Percentiles rank a stretch among this genome's conserved stretches.
phyloP scores from a whole-genome alignment of 2,329 filamentous ascomycete genomes.

The Cercospora sesami region DNA sequence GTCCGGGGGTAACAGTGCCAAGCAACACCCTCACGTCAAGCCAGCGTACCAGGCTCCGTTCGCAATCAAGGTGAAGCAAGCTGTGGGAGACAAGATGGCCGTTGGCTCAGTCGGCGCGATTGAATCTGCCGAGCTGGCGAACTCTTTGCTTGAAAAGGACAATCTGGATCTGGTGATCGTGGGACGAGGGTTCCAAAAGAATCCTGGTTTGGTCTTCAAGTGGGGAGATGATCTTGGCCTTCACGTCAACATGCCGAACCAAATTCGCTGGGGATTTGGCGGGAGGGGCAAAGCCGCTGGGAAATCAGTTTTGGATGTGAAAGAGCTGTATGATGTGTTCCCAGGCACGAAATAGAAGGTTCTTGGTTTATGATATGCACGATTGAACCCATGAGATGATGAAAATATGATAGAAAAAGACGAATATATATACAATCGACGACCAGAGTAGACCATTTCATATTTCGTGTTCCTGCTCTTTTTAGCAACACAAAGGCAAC shows the following conservation, averaged over 20 bases:
- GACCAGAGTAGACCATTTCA: not conserved
- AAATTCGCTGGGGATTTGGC: conserved; percentile 64
- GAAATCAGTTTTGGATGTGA: conserved; percentile 27
- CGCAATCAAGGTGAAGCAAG: conserved; percentile 69
- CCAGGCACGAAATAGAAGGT: conserved; percentile 5
- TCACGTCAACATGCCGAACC: conserved; percentile 69
- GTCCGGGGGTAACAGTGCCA: conserved; percentile 70
- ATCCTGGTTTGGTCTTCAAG: conserved; percentile 56
- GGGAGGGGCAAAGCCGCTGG: conserved; percentile 46
- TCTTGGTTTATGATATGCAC: not conserved
- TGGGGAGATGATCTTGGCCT: conserved; percentile 72
- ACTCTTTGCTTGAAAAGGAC: conserved; percentile 55
- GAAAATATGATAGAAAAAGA: not conserved
- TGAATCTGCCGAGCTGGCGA: conserved; percentile 66
- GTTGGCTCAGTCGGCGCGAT: conserved; percentile 77
- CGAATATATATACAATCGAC: not conserved
- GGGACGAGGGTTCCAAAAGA: conserved; percentile 73
- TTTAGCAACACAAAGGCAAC: not conserved
- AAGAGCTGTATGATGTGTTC: conserved; percentile 9
- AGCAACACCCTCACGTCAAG: conserved; percentile 56
- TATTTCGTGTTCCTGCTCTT: not conserved
- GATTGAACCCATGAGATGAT: not conserved
- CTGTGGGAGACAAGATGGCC: conserved; percentile 68
- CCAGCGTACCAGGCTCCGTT: conserved; percentile 74
- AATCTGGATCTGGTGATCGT: conserved; percentile 69